Base-by-base conservation (phyloP, 495 filamentous ascomycete species). In the Friedmanniomyces endolithicus region DNA sequence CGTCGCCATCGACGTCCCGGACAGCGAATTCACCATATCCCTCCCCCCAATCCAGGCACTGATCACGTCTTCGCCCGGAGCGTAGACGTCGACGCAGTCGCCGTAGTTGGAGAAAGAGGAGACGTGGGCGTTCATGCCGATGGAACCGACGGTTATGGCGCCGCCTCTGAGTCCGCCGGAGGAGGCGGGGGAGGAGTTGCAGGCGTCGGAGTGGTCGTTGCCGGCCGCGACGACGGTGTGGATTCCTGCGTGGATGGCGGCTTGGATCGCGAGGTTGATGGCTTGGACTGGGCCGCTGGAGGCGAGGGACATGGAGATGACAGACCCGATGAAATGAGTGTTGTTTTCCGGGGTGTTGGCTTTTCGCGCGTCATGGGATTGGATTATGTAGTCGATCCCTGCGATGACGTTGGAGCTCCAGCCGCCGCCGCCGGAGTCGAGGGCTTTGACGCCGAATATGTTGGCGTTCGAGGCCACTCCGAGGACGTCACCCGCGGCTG, bases 251-350 rank as follows among this genome's bases (percentile, higher is more conserved):
- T 55, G 17, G 22, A 56, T 45, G 29, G 67, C 65, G 29, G 53
- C 55, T 1, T 19, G 11, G 57, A 74, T 63, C 43, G 64, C 71
- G 12, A 48, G 12, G 50, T 71, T 58, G 25, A 73, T 55, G n/a
- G 60, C 41, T 9, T 43, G 19, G 19, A 65, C 61, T 11, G 43
- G 44, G 3, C 50, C 44, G 14, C 24, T n/a, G 8, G 71, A 52
- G 48, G 67, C 68, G 59, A 65, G 67, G 16, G 71, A 72, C 67
- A 72, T 70, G 53, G 63, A 70, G 63, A 72, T 70, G 33, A 74
- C 58, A 20, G 64, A 68, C 43, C 71, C 71, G 9, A 65, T 49
- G 55, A 70, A 71, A 29, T 62, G 65, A 19, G 52, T 45, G 37
- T 63, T 20, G 20, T 41, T 57, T n/a, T n/a, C n/a, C n/a, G n/a